Evolutionary conservation across 2,329 filamentous ascomycete species (phyloP).

Genomic region (Pyrenochaeta sp.): DNA sequence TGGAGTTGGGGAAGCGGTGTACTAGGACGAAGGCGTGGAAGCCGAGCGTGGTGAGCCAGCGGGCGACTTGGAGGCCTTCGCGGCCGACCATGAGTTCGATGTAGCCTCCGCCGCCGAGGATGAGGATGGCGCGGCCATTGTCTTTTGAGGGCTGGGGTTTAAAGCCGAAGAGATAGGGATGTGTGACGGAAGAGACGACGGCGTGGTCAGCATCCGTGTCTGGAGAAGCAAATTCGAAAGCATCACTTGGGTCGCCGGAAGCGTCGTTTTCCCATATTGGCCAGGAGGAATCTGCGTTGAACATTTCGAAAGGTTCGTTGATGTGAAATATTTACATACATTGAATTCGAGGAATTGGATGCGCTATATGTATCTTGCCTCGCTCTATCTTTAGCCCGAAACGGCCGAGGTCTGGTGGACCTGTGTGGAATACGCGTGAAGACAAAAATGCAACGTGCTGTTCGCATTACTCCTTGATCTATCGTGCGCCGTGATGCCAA

Average conservation of each 20-base stretch:
- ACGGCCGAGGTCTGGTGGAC: not conserved
- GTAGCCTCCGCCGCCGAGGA: conserved; percentile 28
- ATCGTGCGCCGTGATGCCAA: no score
- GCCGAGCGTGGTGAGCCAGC: conserved; percentile 21
- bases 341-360: not conserved
- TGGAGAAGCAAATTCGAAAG: conserved; percentile 9
- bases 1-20: conserved; percentile 24
- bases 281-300: conserved; percentile 13
- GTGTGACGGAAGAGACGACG: conserved; percentile 19
- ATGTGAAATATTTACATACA: not conserved
- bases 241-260: conserved; percentile 17
- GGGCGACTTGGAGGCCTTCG: conserved; percentile 25
- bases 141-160: conserved; percentile 1
- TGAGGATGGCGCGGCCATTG: conserved; percentile 12
- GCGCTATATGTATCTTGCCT: not conserved
- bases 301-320: not conserved
- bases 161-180: conserved; percentile 24
- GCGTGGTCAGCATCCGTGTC: conserved; percentile 10
- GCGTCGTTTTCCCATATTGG: conserved; percentile 10
- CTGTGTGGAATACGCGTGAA: not conserved
- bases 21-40: conserved; percentile 27
- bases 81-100: conserved; percentile 26
- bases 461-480: no score
- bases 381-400: conserved; percentile 3
- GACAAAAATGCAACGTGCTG: no score